Evolutionary conservation across 257 asterid genomes (phyloP), one percentile per base, ranked within the genome.

Genomic region (Rubia yunnanensis): DNA sequence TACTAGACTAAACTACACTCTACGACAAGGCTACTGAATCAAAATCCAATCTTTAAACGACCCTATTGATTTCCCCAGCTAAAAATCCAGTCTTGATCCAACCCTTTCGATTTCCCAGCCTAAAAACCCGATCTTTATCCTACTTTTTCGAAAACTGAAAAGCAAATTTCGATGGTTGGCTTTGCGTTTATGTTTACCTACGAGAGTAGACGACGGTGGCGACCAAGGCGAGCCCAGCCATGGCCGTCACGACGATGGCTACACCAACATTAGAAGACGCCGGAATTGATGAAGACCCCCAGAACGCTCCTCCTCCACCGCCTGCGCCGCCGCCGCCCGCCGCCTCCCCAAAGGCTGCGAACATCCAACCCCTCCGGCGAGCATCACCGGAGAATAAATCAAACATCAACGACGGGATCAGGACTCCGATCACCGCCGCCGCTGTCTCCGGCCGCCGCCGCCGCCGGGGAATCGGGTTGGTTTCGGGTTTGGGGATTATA

Each of bases 141-240:
- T 44, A 44, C 3, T 7, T 44, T 44, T 1, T 60, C 23, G 15
- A 2, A 17, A 60, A n/a, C 27, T 56, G 22, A 9, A 56, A 55
- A 57, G 8, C 24, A 30, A 28, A 57, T 1, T 27, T 26, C 8
- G 23, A 24, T 7, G 9, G 38, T 20, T 62, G 2, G 11, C 70
- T 41, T 0, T 15, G 52, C 14, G 22, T 50, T 17, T 17, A 17
- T 24, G 53, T 81, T 84, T 80, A 85, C 88, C 88, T 74, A 82
- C 87, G 91, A 63, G 91, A 87, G 63, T 88, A 80, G 74, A 79
- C 80, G 76, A 80, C 77, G 74, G 88, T 85, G 62, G 84, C 87
- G 74, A 89, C 91, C 77, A 85, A 75, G 68, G 94, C 87, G 67
- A 82, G 70, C 30, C 91, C 89, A 65, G 90, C 90, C 90, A 83